Evolutionary conservation across 768 basidiomycete genomes (phyloP), one percentile per base, ranked within the genome.

Genomic region (Lactifluus volemus): DNA sequence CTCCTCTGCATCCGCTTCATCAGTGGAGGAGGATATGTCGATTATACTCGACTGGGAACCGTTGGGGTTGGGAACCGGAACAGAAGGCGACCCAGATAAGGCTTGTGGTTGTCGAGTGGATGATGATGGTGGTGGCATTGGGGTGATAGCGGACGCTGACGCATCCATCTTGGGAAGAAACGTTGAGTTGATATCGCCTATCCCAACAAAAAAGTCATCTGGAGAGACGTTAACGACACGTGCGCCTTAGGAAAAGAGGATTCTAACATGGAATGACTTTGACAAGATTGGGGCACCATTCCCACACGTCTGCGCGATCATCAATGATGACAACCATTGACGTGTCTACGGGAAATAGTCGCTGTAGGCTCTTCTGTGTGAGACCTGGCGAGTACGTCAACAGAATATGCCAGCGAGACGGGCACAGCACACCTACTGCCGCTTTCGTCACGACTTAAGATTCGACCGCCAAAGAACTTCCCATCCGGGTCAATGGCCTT

Each of bases 241-340:
- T 19, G 21, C 30, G 55, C 34, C 53, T 32, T 5, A 54, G 41
- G 10, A 49, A 51, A 45, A n/a, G 30, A 58, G 34, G 11, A n/a
- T 71, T 75, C 85, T 65, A 63, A 95, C 95, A 99, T 58, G 96
- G 96, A 25, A 98, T 84, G 60, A 98, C 96, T 77, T 98, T 96
- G 70, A 98, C 81, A 42, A 99, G 79, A 73, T 99, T 98, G 2
- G 95, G 93, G 68, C 90, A 90, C 84, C 93, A 93, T 69, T 93
- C 91, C 97, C 97, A 99, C 36, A 99, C 96, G 70, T 99, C 97
- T 4, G 92, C 89, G 29, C 97, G 86, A 74, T 99, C 97, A 73
- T 99, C 97, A 60, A 99, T 98, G 67, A 99, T 90, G 66, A 98
- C 96, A 1, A 98, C 96, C 96, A 97, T 99, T 29, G 92, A 93